These are phyloP conservation scores for Schoenoplectus triqueter DNA, from an alignment of 202 grass and related monocot genomes.

Conservation along the genomic window DNA sequence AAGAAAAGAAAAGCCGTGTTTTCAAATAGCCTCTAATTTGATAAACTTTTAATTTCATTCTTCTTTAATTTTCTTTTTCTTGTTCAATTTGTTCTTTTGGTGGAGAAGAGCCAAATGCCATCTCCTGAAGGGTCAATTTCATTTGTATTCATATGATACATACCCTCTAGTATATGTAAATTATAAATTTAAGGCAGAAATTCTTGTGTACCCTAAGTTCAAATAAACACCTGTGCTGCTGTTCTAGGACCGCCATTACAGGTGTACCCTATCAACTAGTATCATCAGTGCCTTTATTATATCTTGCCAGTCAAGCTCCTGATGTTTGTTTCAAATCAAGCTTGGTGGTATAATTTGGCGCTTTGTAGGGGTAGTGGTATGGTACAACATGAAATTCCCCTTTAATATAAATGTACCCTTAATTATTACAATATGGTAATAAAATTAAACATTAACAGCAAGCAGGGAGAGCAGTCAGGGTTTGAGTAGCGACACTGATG, in stretches of 20 bases:
- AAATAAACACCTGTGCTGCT: neutral
- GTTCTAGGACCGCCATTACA: neutral
- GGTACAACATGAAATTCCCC: neutral
- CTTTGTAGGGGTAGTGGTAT: conserved; percentile 1
- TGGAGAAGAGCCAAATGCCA: neutral
- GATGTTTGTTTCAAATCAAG: neutral
- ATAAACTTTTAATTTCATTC: neutral
- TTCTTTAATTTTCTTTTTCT: neutral
- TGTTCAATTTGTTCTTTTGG: neutral
- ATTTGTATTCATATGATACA: neutral
- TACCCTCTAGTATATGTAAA: conserved; percentile 3
- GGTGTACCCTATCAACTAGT: neutral
- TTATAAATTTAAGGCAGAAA: neutral
- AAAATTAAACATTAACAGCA: conserved; percentile 83
- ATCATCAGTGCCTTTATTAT: conserved; percentile 23
- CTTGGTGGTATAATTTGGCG: conserved; percentile 12
- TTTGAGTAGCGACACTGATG: conserved; percentile 48
- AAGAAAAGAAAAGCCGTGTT: conserved; percentile 3
- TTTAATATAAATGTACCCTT: conserved; percentile 8
- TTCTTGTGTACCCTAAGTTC: conserved; percentile 18
- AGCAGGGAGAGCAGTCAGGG: conserved; percentile 74
- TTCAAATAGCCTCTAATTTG: neutral
- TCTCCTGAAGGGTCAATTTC: neutral
- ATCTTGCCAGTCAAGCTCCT: neutral
- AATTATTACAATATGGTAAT: conserved; percentile 54